Evolutionary conservation across 2,329 filamentous ascomycete species (phyloP), one percentile per base, ranked within the genome.

Genomic region (Biscogniauxia mediterranea): DNA sequence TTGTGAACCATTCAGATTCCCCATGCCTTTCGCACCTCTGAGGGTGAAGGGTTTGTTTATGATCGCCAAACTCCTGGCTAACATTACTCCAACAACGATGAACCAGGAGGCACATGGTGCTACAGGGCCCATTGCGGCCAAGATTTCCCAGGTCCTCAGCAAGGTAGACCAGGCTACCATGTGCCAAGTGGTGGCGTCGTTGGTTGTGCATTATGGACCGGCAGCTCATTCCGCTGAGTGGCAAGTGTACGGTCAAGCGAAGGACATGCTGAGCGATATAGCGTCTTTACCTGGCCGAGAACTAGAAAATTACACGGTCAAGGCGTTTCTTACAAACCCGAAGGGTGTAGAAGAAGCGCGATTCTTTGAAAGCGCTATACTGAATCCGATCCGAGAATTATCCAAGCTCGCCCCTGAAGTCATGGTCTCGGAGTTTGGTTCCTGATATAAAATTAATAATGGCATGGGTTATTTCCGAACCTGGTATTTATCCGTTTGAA

Each of bases 111-210:
- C 52, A 60, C 68, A 55, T 64, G 67, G 15, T 66, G 73, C 1
- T 15, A 23, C 49, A n/a, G 53, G 13, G 17, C 21, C 52, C 21
- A 42, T 66, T 9, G 46, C 21, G 8, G 55, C 51, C 5, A 66
- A 51, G 8, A 54, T 75, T 9, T 59, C 62, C 0, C 66, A 77
- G 20, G 62, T 69, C 0, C 66, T 85, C 19, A 69, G 71, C 3
- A 75, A 77, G 17, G 78, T 82, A 9, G 84, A 86, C 60, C 82
- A 83, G 63, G 77, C 83, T 2, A 81, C 80, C 9, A 73, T 85
- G 55, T 82, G 81, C 63, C 83, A 87, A 66, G 80, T 80, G 58
- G 69, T 87, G 15, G 73, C 86, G 58, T 73, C 79, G 46, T 76
- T 87, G 66, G 75, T 82, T 13, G 64, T 80, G 20, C 72, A 76